Conservation (phyloP, 306 rosid genomes). For the Castanea sativa region DNA sequence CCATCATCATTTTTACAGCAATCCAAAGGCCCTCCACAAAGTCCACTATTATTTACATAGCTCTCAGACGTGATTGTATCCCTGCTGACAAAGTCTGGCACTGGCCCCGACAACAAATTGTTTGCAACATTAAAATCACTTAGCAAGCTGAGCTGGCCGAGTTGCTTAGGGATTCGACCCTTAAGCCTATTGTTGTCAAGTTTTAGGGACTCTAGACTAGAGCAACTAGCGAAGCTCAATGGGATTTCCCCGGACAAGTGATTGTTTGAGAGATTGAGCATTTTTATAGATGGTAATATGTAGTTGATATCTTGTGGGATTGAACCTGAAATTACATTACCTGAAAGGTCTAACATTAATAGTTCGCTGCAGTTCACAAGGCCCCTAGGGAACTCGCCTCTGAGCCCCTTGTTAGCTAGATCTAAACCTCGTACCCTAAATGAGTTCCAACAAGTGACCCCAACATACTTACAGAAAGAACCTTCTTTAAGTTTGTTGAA, state of each 20-base stretch:
- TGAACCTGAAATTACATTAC: constrained; percentile 48
- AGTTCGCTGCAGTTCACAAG: constrained; percentile 54
- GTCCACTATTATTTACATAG: no score
- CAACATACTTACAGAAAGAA: constrained; percentile 55
- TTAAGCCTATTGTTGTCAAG: constrained; percentile 56
- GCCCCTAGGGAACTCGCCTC: constrained; percentile 58
- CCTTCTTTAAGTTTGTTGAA: constrained; percentile 64
- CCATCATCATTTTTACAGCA: no score
- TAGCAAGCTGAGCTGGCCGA: no score
- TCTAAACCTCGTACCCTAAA: constrained; percentile 57
- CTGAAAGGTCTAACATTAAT: constrained; percentile 78
- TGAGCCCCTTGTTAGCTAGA: constrained; percentile 66
- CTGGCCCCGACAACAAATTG: constrained; percentile 62
- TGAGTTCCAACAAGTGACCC: constrained; percentile 88
- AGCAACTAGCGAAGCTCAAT: constrained; percentile 23
- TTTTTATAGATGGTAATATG: constrained; percentile 3
- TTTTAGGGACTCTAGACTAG: constrained; percentile 53
- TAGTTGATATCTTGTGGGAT: constrained; percentile 44
- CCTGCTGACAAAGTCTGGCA: constrained; percentile 31
- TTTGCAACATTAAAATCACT: constrained; percentile 35
- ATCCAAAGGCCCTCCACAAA: no score
- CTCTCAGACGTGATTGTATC: no score
- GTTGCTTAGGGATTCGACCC: constrained; percentile 56
- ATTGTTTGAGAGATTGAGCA: constrained; percentile 75
- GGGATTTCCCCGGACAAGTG: constrained; percentile 64